phyloP scores from a whole-genome alignment of 768 basidiomycete genomes.

The Boletus subparvulus region DNA sequence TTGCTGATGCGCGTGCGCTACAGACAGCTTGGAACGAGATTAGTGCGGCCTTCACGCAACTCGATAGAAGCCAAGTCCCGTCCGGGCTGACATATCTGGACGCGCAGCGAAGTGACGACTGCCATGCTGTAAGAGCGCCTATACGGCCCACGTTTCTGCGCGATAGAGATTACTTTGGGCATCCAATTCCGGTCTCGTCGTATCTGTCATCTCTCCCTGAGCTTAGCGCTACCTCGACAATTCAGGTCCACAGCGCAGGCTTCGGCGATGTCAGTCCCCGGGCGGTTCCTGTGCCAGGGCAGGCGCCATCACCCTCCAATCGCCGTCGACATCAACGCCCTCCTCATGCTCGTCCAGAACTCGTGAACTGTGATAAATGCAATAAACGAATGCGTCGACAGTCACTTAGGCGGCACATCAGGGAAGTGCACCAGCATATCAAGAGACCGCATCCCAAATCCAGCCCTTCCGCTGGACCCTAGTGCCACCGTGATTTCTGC shows the following conservation, averaged over 20 bases:
- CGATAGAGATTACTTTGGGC: background rate
- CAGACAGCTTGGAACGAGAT: background rate
- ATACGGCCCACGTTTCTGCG: conserved; percentile 3
- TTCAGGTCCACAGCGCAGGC: background rate
- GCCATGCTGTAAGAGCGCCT: conserved; percentile 23
- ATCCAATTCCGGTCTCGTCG: background rate
- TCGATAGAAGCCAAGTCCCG: conserved; percentile 9
- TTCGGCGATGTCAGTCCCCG: background rate
- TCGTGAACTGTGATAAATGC: conserved; percentile 8
- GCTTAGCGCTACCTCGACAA: background rate
- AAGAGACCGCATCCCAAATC: conserved; percentile 13
- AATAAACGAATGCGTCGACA: conserved; percentile 13
- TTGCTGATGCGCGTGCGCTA: background rate
- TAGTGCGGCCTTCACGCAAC: background rate
- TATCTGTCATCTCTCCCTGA: background rate
- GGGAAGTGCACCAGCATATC: conserved; percentile 18
- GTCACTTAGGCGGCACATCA: conserved; percentile 19
- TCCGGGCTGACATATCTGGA: background rate
- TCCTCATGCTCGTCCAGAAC: background rate
- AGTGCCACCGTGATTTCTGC: background rate
- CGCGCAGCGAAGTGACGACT: background rate
- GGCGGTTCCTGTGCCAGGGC: conserved; percentile 6
- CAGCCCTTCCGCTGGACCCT: background rate
- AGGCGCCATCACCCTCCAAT: background rate
- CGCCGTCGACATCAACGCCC: conserved; percentile 1